Base-by-base conservation (phyloP, 768 basidiomycete species). In the Phanerochaete sordida region DNA sequence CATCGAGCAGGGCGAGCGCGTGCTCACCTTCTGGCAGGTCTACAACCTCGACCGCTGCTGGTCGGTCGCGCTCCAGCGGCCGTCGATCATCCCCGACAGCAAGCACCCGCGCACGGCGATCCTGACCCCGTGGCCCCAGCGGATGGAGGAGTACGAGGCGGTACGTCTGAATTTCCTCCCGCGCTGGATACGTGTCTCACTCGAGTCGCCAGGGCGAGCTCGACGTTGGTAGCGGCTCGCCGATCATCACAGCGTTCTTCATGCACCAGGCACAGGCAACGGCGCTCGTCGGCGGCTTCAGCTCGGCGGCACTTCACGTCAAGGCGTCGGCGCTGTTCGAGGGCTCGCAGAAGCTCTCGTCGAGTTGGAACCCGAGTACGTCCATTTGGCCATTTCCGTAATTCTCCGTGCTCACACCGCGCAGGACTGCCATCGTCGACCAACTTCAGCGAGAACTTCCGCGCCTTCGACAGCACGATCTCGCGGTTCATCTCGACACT, bases 1-100 rank as follows among this genome's bases (percentile, higher is more conserved):
- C 43, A 70, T 86, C 50, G 83, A 85, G 64, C 85, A 86, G 47
- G 87, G 86, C 49, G 88, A 91, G 68, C 79, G 88, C 44, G 85
- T 91, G 58, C 71, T 86, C 39, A 80, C 90, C 0, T 93, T 93
- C 65, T 93, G 91, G 91, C 88, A 91, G 68, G 88, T 90, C 12
- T 93, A 85, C 72, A 83, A 84, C 66, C 76, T 92, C 63, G 91
- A 93, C 72, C 83, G 86, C 30, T 90, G 88, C 68, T 91, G 90
- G 88, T 90, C 90, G 23, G 84, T 87, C 5, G 81, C 84, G 11
- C 79, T 91, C 6, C 85, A 84, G 30, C 86, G 86, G 62, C 88
- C 89, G 4, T 75, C 78, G 11, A 76, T 84, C 44, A 83, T 92
- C 44, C 82, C 84, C 16, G 89, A 92, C 64, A 82, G 83, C 51